phyloP scores from a whole-genome alignment of 2,329 filamentous ascomycete species.

The Calonectria leucothoes region DNA sequence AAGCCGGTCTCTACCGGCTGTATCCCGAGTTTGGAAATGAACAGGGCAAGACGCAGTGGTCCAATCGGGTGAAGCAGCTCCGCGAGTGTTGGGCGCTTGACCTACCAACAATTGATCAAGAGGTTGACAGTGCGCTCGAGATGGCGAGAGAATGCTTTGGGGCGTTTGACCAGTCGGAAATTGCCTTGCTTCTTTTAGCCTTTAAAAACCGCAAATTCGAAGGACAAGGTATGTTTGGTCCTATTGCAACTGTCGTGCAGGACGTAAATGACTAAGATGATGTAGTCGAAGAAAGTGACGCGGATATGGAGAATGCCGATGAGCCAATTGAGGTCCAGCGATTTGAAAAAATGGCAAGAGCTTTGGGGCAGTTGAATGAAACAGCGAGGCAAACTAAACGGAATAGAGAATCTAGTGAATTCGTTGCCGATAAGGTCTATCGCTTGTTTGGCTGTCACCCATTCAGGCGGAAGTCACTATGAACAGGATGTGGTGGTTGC shows the following conservation, averaged over 20 bases:
- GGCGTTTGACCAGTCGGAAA: neutral
- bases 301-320: neutral
- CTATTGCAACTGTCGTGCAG: neutral
- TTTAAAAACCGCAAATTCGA: neutral
- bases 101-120: neutral
- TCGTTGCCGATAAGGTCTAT: neutral
- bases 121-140: neutral
- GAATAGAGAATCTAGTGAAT: neutral
- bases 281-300: neutral
- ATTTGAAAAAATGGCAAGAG: too few species aligned
- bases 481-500: neutral
- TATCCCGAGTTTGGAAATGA: neutral
- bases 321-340: neutral
- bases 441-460: neutral
- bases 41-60: neutral
- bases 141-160: neutral
- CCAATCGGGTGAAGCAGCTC: neutral
- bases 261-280: neutral
- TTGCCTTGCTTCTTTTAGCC: neutral
- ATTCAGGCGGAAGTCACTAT: neutral
- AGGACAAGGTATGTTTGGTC: conserved; percentile 42
- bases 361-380: neutral
- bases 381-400: neutral
- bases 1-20: neutral
- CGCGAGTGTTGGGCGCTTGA: neutral